Percentiles rank a stretch among this genome's conserved stretches.
These are phyloP conservation scores for Paecilomyces variotii DNA, from an alignment of 2,329 filamentous ascomycete genomes.

Conservation along the genomic window DNA sequence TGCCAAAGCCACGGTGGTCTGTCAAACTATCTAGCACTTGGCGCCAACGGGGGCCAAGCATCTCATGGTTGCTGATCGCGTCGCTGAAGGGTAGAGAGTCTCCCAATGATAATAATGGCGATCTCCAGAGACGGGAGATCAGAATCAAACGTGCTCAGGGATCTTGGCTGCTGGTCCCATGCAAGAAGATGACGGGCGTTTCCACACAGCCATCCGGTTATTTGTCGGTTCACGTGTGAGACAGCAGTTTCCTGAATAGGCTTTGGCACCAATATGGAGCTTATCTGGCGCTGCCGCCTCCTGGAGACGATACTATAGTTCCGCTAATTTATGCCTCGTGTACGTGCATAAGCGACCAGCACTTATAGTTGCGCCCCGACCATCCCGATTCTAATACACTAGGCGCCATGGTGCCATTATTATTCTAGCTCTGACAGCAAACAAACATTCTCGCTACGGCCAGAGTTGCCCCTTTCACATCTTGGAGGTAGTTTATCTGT, in stretches of 20 bases:
- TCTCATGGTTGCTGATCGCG: not conserved
- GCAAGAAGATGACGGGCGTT: not conserved
- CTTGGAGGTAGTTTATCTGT: not conserved
- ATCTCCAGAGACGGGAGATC: not conserved
- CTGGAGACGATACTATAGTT: not conserved
- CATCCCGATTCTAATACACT: not conserved
- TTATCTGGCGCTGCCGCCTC: not conserved
- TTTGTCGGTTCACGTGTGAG: not conserved
- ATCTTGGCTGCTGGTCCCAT: not conserved
- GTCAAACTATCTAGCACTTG: not conserved
- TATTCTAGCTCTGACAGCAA: conserved; percentile 1
- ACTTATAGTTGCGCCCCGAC: not conserved
- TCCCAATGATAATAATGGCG: not conserved
- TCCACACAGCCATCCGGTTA: not conserved
- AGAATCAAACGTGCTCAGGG: not conserved
- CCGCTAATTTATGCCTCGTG: not conserved
- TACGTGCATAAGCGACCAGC: not conserved
- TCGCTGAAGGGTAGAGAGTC: not conserved
- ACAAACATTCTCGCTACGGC: conserved; percentile 1
- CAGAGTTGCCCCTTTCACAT: not conserved
- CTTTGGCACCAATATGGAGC: not conserved
- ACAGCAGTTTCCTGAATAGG: not conserved
- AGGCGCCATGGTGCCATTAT: not conserved
- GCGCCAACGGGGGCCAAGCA: not conserved
- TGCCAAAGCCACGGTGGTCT: not conserved